A percentile compares a stretch with the other conserved stretches of the same genome.
Evolutionary conservation across 768 basidiomycete species (phyloP).

Genomic region (Lactifluus subvellereus): DNA sequence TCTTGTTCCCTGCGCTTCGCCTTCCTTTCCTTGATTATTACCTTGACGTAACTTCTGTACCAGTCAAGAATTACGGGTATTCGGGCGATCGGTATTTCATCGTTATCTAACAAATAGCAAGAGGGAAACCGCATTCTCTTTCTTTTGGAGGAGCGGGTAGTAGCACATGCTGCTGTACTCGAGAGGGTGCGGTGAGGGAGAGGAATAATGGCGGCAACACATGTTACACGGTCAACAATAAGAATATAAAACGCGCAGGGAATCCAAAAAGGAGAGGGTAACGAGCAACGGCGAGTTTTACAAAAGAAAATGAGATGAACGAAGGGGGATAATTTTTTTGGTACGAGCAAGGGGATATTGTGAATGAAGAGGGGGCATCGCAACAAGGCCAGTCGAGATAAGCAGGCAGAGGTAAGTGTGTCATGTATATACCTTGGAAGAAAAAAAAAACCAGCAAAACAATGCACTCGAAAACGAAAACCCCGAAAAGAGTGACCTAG

Average conservation of each 20-base stretch:
- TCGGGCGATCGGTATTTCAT: background rate
- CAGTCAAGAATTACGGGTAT: background rate
- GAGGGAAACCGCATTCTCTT: background rate
- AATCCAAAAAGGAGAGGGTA: slow-evolving; percentile 9
- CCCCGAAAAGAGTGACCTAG: slow-evolving; percentile 1
- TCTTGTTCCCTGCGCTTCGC: background rate
- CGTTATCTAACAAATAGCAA: background rate
- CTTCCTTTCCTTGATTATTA: background rate
- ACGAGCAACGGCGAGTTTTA: background rate
- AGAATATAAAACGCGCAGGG: slow-evolving; percentile 16
- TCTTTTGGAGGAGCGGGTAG: background rate
- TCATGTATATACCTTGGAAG: background rate
- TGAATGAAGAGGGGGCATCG: background rate
- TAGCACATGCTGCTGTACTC: background rate
- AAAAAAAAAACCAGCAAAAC: background rate
- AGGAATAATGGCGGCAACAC: background rate
- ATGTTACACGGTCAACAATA: slow-evolving; percentile 20
- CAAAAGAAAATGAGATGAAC: background rate
- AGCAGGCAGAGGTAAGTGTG: background rate
- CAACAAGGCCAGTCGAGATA: background rate
- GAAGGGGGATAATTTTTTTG: background rate
- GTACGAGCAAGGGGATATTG: background rate
- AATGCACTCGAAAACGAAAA: slow-evolving; percentile 5
- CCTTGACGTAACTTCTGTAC: background rate
- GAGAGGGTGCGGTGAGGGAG: background rate